Conservation (phyloP, 1,284 basidiomycete genomes). For the Volvariella surrecta region DNA sequence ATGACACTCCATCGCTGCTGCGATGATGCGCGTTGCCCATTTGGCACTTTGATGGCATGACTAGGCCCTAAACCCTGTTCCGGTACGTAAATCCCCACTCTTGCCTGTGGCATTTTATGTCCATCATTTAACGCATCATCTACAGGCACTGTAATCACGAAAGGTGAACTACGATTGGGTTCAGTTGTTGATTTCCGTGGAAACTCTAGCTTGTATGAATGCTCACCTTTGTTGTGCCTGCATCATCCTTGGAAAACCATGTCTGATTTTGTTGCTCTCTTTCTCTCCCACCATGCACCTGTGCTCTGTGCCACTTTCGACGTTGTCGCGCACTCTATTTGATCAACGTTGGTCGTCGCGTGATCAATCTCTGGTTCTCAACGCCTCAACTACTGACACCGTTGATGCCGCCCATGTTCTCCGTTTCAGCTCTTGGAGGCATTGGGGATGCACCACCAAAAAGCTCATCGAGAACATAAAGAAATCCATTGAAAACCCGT, state of each 20-base stretch:
- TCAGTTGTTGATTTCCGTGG: conserved; percentile 72
- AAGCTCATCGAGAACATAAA: conserved; percentile 72
- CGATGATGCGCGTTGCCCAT: neutral
- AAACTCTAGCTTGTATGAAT: conserved; percentile 55
- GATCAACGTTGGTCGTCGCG: no score
- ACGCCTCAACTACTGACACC: conserved; percentile 1
- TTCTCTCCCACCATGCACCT: neutral
- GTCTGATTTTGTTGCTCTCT: no score
- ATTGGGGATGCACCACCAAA: conserved; percentile 75
- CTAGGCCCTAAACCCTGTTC: conserved; percentile 75
- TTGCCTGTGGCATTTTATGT: conserved; percentile 7
- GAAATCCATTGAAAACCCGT: conserved; percentile 44
- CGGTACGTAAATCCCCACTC: conserved; percentile 28
- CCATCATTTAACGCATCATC: conserved; percentile 11
- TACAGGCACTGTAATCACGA: conserved; percentile 61
- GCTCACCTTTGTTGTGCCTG: no score
- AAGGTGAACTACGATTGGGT: conserved; percentile 70
- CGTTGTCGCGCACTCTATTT: no score
- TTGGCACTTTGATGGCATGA: conserved; percentile 12
- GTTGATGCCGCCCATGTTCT: conserved; percentile 8
- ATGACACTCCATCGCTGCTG: conserved; percentile 10
- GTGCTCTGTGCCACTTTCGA: conserved; percentile 10
- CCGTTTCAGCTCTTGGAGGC: conserved; percentile 56
- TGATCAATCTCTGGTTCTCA: no score
- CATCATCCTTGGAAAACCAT: no score